phyloP scores from a whole-genome alignment of 2,329 filamentous ascomycete species.

The Colletotrichum godetiae region DNA sequence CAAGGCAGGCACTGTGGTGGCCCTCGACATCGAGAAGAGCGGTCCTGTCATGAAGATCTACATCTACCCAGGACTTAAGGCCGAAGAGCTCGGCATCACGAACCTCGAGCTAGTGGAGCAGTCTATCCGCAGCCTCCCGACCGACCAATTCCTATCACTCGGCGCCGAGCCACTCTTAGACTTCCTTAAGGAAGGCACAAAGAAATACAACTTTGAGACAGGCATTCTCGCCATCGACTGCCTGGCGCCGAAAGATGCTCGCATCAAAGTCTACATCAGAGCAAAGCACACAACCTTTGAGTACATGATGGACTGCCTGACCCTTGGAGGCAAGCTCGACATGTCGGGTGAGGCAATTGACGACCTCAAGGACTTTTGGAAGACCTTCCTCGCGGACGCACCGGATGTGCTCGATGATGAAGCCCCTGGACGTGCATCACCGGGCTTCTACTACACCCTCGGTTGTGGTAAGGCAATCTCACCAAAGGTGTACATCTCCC shows the following conservation, averaged over 20 bases:
- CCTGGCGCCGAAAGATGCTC: constrained; percentile 16
- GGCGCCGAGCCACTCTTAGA: constrained; percentile 17
- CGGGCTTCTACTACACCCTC: constrained; percentile 33
- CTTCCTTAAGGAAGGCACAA: constrained; percentile 22
- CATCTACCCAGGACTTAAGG: constrained; percentile 30
- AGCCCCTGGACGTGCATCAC: constrained; percentile 23
- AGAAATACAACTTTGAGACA: constrained; percentile 29
- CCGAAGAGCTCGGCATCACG: constrained; percentile 27
- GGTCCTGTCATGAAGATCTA: constrained; percentile 33
- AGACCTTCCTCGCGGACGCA: constrained; percentile 13
- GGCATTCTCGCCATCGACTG: constrained; percentile 32
- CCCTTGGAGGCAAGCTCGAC: constrained; percentile 25
- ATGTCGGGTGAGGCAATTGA: constrained; percentile 29
- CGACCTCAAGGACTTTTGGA: constrained; percentile 31
- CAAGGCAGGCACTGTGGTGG: constrained; percentile 26
- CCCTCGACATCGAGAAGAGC: constrained; percentile 32
- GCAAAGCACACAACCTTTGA: constrained; percentile 26
- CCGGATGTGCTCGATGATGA: constrained; percentile 18
- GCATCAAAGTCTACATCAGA: constrained; percentile 30
- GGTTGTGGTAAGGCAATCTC: constrained; percentile 25
- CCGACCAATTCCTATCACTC: constrained; percentile 14
- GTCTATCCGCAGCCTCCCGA: constrained; percentile 21
- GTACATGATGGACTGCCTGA: constrained; percentile 34
- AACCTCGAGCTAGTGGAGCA: constrained; percentile 28
- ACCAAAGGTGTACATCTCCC: constrained; percentile 30